phyloP scores from a whole-genome alignment of 2,329 filamentous ascomycete species.

The Epichloe coenophiala region DNA sequence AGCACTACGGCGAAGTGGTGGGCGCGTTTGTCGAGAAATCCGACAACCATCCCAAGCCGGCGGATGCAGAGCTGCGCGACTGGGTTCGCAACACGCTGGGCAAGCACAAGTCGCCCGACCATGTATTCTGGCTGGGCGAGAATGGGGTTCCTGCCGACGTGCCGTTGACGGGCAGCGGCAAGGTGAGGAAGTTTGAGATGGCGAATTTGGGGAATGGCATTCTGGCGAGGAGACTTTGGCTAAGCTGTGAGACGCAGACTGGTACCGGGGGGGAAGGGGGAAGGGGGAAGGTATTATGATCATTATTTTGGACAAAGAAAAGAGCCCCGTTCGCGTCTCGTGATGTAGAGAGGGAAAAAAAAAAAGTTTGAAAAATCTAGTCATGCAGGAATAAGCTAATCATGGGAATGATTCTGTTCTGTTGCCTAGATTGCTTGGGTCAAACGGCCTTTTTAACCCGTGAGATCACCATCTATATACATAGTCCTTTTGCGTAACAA shows the following conservation, averaged over 20 bases:
- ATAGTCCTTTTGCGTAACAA: neutral
- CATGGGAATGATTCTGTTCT: too few relatives aligned
- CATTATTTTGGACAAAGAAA: neutral
- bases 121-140: slow-evolving; percentile 65
- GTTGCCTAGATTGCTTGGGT: too few relatives aligned
- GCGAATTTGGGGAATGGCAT: slow-evolving; percentile 40
- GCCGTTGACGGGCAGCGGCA: slow-evolving; percentile 59
- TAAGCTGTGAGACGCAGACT: slow-evolving; percentile 24
- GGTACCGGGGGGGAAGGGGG: too few relatives aligned
- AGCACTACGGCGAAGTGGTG: slow-evolving; percentile 62
- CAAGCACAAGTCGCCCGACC: slow-evolving; percentile 53
- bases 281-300: too few relatives aligned
- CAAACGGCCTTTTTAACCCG: neutral
- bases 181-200: slow-evolving; percentile 56
- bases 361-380: too few relatives aligned
- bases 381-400: too few relatives aligned
- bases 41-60: slow-evolving; percentile 25
- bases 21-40: slow-evolving; percentile 45
- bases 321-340: neutral
- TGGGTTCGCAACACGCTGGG: slow-evolving; percentile 51
- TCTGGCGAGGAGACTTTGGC: slow-evolving; percentile 33
- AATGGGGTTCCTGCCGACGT: slow-evolving; percentile 40
- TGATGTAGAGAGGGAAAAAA: too few relatives aligned
- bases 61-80: slow-evolving; percentile 40
- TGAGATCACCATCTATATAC: neutral